These are phyloP conservation scores for Centaurea solstitialis DNA, from an alignment of 129 eudicot genomes.

Conservation along the genomic window DNA sequence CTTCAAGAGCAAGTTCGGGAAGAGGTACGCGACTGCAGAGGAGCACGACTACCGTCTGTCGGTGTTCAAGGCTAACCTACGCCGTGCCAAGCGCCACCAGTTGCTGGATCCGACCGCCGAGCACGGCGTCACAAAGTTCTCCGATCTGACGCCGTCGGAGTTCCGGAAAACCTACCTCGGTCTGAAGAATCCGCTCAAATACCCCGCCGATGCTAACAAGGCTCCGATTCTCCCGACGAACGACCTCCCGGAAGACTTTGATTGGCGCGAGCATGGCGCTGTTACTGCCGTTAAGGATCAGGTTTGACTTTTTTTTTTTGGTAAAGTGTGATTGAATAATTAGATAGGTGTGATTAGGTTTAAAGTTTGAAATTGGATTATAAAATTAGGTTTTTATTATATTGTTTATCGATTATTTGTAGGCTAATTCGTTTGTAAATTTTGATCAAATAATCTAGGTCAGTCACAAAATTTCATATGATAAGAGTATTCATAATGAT, in stretches of 20 bases:
- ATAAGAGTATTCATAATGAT: not conserved
- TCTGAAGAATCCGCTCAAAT: slow-evolving; percentile 41
- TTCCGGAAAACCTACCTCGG: slow-evolving; percentile 62
- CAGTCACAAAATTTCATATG: not conserved
- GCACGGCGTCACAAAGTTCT: slow-evolving; percentile 88
- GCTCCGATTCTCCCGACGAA: slow-evolving; percentile 87
- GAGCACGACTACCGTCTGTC: slow-evolving; percentile 81
- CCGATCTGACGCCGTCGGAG: slow-evolving; percentile 85
- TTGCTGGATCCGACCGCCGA: slow-evolving; percentile 76
- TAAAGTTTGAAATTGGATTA: not conserved
- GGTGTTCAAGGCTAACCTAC: slow-evolving; percentile 76
- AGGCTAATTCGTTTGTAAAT: not conserved
- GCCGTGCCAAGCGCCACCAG: slow-evolving; percentile 91
- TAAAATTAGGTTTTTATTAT: not conserved
- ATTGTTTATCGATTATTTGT: not conserved
- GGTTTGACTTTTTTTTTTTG: slow-evolving; percentile 37
- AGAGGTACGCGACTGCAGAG: slow-evolving; percentile 54
- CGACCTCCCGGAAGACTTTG: slow-evolving; percentile 74
- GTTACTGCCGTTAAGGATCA: slow-evolving; percentile 86
- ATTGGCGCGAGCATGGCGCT: slow-evolving; percentile 94
- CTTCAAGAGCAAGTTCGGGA: slow-evolving; percentile 69
- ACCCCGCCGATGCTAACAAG: slow-evolving; percentile 63
- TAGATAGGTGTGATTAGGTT: not conserved
- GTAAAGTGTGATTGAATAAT: not conserved
- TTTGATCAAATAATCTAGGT: not conserved